phyloP scores from a whole-genome alignment of 768 basidiomycete species.

The Trametes maxima region DNA sequence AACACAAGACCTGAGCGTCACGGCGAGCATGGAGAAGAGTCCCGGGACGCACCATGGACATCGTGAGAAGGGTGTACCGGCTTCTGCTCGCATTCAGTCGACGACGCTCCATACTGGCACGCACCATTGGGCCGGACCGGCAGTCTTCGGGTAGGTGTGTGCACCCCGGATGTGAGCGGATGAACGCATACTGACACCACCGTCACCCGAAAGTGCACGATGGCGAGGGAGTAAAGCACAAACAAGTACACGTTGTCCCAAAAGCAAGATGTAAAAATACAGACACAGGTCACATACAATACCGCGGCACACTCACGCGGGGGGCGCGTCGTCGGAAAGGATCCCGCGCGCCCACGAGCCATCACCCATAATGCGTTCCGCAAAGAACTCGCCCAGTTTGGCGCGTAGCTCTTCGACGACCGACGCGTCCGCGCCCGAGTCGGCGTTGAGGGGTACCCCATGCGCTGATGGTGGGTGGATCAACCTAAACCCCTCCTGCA shows the following conservation, averaged over 20 bases:
- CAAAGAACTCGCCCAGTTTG: slow-evolving; percentile 64
- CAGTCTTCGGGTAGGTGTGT: too few relatives aligned
- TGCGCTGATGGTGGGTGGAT: slow-evolving; percentile 60
- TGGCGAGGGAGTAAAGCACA: not conserved
- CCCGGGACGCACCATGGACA: not conserved
- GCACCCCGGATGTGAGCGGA: too few relatives aligned
- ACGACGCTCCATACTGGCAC: too few relatives aligned
- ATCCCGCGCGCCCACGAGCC: slow-evolving; percentile 67
- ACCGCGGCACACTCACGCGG: not conserved
- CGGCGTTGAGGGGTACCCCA: slow-evolving; percentile 56
- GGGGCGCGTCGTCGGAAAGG: slow-evolving; percentile 32
- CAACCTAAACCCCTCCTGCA: slow-evolving; percentile 62
- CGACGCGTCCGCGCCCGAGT: slow-evolving; percentile 49
- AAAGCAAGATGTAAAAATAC: slow-evolving; percentile 16
- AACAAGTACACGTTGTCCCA: slow-evolving; percentile 7
- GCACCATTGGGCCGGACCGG: too few relatives aligned
- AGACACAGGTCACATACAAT: not conserved
- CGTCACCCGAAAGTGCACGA: not conserved
- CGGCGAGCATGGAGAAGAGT: not conserved
- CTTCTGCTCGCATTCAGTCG: too few relatives aligned
- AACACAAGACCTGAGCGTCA: not conserved
- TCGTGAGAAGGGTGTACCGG: not conserved
- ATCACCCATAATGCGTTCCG: slow-evolving; percentile 56
- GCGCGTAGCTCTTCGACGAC: slow-evolving; percentile 51
- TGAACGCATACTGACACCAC: too few relatives aligned